A percentile compares a stretch with the other conserved stretches of the same genome.
These are phyloP conservation scores for Eurotiales sp. DNA, from an alignment of 2,329 filamentous ascomycete species.

Conservation along the genomic window DNA sequence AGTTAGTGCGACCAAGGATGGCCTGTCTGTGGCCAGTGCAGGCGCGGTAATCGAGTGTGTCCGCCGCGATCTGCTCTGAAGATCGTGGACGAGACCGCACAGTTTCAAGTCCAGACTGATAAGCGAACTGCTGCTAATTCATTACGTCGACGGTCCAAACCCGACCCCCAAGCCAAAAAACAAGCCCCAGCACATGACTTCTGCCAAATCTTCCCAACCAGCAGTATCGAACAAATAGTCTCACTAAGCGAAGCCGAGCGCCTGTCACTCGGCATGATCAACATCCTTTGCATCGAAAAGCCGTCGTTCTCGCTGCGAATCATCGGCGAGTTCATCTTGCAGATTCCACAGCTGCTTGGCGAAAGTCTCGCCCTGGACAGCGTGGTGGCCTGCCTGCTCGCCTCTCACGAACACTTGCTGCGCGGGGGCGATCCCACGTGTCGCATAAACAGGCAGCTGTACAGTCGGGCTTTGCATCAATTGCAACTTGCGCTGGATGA, in stretches of 20 bases:
- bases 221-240: background rate
- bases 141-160: too few species aligned
- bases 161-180: background rate
- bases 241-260: background rate
- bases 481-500: background rate
- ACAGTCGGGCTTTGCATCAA: background rate
- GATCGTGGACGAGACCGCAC: background rate
- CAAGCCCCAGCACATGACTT: too few species aligned
- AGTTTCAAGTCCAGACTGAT: background rate
- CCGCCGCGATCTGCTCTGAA: background rate
- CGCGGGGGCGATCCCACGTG: background rate
- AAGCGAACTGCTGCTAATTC: too few species aligned
- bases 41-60: conserved; percentile 1
- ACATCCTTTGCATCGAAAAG: background rate
- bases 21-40: background rate
- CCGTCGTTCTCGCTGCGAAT: background rate
- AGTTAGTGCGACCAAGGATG: background rate
- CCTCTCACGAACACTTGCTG: background rate
- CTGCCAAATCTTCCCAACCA: too few species aligned
- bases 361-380: background rate
- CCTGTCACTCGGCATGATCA: background rate
- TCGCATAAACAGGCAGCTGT: background rate
- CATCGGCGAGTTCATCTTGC: background rate
- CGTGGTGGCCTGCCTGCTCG: background rate
- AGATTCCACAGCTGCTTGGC: background rate